A percentile compares a stretch with the other conserved stretches of the same genome.
These are phyloP conservation scores for Monsonia emarginata DNA, from an alignment of 441 rosid genomes.

Conservation along the genomic window DNA sequence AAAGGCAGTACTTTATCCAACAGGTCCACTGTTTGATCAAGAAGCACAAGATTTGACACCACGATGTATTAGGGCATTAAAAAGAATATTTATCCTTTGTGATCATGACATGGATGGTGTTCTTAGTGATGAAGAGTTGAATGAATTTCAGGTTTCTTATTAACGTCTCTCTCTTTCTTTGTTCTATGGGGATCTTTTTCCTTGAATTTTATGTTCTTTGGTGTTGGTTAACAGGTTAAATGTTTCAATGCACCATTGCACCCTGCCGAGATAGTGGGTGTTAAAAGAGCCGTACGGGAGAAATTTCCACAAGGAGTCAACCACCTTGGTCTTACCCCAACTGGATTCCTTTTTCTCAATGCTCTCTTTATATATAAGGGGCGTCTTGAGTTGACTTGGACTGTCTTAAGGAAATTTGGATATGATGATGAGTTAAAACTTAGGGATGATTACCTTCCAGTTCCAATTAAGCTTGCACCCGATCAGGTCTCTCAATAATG, in stretches of 20 bases:
- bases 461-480: conserved; percentile 42
- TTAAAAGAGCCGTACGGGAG: conserved; percentile 59
- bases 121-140: conserved; percentile 60
- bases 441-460: conserved; percentile 37
- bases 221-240: conserved; percentile 36
- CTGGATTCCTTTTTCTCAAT: conserved; percentile 58
- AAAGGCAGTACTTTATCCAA: conserved; percentile 69
- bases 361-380: conserved; percentile 69
- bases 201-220: conserved; percentile 2
- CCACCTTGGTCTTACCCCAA: conserved; percentile 58
- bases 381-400: conserved; percentile 67
- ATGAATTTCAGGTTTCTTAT: conserved; percentile 53
- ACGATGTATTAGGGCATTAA: conserved; percentile 53
- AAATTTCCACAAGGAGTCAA: conserved; percentile 58
- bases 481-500: conserved; percentile 43
- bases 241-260: conserved; percentile 61
- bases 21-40: conserved; percentile 62
- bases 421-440: conserved; percentile 54
- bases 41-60: conserved; percentile 55
- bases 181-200: conserved; percentile 1
- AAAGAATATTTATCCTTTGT: conserved; percentile 55
- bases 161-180: conserved; percentile 10
- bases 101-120: conserved; percentile 61
- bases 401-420: conserved; percentile 61
- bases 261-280: conserved; percentile 56